phyloP scores from a whole-genome alignment of 2,329 filamentous ascomycete genomes.

The Aspergillus neotritici region DNA sequence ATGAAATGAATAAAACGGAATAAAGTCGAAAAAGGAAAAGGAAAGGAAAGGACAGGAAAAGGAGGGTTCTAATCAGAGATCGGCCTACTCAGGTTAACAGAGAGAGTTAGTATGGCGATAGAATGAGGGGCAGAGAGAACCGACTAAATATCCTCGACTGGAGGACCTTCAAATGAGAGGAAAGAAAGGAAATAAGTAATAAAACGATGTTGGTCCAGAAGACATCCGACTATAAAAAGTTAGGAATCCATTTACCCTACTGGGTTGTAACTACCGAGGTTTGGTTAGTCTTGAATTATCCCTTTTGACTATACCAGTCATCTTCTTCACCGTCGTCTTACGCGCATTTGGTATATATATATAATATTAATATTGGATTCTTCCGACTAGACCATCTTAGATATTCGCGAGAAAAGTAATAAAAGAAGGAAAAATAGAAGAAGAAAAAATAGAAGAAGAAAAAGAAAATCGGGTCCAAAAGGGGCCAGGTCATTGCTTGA shows the following conservation, averaged over 20 bases:
- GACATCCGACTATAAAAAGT: too few relatives aligned
- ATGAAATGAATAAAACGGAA: not conserved
- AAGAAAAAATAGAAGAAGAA: constrained; percentile 1
- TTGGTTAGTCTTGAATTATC: too few relatives aligned
- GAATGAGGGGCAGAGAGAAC: constrained; percentile 3
- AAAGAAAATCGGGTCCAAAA: constrained; percentile 1
- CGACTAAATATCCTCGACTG: not conserved
- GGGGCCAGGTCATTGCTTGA: not conserved
- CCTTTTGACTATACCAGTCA: too few relatives aligned
- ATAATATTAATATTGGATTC: too few relatives aligned
- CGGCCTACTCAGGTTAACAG: too few relatives aligned
- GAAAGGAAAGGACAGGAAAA: constrained; percentile 3
- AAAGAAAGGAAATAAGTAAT: constrained; percentile 1
- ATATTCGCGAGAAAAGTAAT: not conserved
- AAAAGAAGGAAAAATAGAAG: not conserved
- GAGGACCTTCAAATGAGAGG: not conserved
- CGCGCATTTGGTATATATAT: too few relatives aligned
- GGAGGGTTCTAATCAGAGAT: not conserved
- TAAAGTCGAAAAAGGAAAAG: constrained; percentile 4
- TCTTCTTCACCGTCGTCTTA: too few relatives aligned
- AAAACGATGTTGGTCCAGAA: constrained; percentile 2
- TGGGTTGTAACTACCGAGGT: too few relatives aligned
- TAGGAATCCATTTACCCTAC: too few relatives aligned
- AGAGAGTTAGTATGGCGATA: not conserved
- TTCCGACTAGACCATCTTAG: too few relatives aligned